Conservation (phyloP, 805 yeast species). For the Sungouiella blattae region DNA sequence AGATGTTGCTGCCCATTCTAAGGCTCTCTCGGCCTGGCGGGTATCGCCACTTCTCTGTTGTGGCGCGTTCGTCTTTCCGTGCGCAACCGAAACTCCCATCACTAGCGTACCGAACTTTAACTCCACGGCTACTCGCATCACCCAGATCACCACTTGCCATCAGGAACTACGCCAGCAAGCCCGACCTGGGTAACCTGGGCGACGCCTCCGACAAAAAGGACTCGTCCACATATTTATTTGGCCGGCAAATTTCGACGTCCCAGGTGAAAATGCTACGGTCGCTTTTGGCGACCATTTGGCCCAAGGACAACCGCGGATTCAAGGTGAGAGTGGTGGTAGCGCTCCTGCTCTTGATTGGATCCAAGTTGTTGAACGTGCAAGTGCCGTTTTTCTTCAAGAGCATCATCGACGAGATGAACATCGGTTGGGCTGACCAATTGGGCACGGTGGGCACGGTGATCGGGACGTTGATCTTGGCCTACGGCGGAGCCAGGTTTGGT, state of each 20-base stretch:
- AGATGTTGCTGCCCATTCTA: too few species aligned
- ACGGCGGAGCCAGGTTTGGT: slow-evolving; percentile 93
- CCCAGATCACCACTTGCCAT: too few species aligned
- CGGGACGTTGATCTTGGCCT: slow-evolving; percentile 67
- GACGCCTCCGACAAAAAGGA: slow-evolving; percentile 2
- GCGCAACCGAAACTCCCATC: background rate
- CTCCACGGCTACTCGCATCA: background rate
- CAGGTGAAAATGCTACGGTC: slow-evolving; percentile 59
- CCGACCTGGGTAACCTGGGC: background rate
- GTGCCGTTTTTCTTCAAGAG: slow-evolving; percentile 90
- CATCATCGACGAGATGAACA: slow-evolving; percentile 88
- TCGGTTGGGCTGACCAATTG: slow-evolving; percentile 69
- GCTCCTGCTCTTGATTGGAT: slow-evolving; percentile 63
- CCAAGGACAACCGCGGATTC: slow-evolving; percentile 62
- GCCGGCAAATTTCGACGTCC: slow-evolving; percentile 28
- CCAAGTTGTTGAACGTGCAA: slow-evolving; percentile 87
- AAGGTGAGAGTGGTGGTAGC: slow-evolving; percentile 77
- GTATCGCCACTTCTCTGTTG: too few species aligned
- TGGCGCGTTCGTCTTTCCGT: too few species aligned
- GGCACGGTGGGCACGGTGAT: slow-evolving; percentile 68
- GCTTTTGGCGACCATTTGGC: slow-evolving; percentile 75
- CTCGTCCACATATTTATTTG: slow-evolving; percentile 7
- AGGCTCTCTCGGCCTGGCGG: too few species aligned
- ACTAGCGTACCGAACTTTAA: background rate
- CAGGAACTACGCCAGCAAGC: too few species aligned